phyloP scores from a whole-genome alignment of 2,329 filamentous ascomycete species.

The Ophiostoma sp. region DNA sequence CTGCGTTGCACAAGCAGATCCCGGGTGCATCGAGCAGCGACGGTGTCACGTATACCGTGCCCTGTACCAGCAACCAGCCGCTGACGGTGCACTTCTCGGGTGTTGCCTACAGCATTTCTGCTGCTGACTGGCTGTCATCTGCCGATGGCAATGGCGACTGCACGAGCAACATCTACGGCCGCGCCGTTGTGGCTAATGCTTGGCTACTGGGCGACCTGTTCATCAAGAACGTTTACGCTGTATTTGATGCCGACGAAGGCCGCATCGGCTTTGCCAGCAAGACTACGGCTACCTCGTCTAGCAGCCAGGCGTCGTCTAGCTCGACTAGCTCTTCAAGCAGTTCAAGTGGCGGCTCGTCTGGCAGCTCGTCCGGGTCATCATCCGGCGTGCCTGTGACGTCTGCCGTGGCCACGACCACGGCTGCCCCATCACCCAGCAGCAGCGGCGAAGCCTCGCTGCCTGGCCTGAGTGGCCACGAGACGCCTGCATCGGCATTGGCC shows the following conservation, averaged over 20 bases:
- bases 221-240: slow-evolving; percentile 81
- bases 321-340: background rate
- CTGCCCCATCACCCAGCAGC: background rate
- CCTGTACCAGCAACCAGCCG: slow-evolving; percentile 59
- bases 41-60: slow-evolving; percentile 62
- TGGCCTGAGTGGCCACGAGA: slow-evolving; percentile 38
- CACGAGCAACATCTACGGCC: slow-evolving; percentile 69
- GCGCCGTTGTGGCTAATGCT: slow-evolving; percentile 57
- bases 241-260: slow-evolving; percentile 69
- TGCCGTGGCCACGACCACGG: slow-evolving; percentile 14
- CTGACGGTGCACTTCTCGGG: slow-evolving; percentile 65
- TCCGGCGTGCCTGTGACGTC: slow-evolving; percentile 22
- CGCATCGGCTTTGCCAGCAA: slow-evolving; percentile 42
- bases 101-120: slow-evolving; percentile 58
- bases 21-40: slow-evolving; percentile 53
- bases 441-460: slow-evolving; percentile 23
- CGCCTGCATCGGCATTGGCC: slow-evolving; percentile 28
- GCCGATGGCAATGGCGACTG: slow-evolving; percentile 41
- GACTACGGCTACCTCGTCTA: slow-evolving; percentile 12
- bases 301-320: background rate
- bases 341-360: no score
- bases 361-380: slow-evolving; percentile 22
- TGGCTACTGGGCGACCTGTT: slow-evolving; percentile 87
- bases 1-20: slow-evolving; percentile 61
- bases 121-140: slow-evolving; percentile 63